Base-by-base conservation (phyloP, 129 eudicot species). In the Centella asiatica region DNA sequence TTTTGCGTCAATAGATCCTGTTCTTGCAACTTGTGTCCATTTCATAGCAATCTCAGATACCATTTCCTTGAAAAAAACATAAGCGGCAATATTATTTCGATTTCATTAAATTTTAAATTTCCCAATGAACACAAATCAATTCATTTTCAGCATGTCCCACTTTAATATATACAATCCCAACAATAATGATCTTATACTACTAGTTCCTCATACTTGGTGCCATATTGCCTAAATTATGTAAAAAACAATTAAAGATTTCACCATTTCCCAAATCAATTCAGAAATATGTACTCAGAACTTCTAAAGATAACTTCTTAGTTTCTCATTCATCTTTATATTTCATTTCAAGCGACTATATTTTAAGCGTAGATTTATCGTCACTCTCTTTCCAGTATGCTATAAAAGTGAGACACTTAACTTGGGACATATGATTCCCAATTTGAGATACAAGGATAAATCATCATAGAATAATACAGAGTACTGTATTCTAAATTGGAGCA, bases 1-100 rank as follows among this genome's bases (percentile, higher is more conserved):
- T 70, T 76, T 82, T 32, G 71, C 83, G 62, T 93, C 89, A 64
- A 86, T 62, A 23, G 80, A 76, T 65, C 96, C 99, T 19, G 95
- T 82, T 78, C 87, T 85, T 67, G 90, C 75, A 60, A 93, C 28
- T 65, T 85, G 78, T 62, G 85, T 78, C 99, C 96, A 93, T 75
- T 78, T 82, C 89, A 34, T 82, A 36, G 96, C 95, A 28, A 74
- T 72, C 31, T 82, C 76, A 46, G 89, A 69, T 45, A 87, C 81
- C 76, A 57, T 78, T 15, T 85, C 96, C 99, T 93, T 81, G 37
- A 72, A 70, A 63, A 8, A 66, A 72, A 63, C 7, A 45, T 36
- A 6, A 33, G 37, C 4, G 4, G 23, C 36, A 56, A 72, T 32
- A 59, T 45, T 37, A 46, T 28, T 51, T 48, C n/a, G 46, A 20